Evolutionary conservation across 306 rosid species (phyloP).

Genomic region (Purshia tridentata): DNA sequence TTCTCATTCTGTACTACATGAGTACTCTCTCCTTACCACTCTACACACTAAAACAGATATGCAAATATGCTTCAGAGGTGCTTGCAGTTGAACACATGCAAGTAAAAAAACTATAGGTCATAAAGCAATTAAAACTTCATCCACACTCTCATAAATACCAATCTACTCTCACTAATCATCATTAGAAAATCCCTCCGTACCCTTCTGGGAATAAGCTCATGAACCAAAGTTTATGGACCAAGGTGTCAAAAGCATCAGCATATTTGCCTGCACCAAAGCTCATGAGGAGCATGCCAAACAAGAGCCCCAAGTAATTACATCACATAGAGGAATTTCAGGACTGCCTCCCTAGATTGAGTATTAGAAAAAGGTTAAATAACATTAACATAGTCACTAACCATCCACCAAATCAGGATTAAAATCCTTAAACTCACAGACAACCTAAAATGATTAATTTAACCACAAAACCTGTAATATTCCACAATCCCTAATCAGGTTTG

Average conservation of each 20-base stretch:
- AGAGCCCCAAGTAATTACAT: not conserved
- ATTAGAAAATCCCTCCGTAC: not conserved
- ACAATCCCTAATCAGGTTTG: constrained; percentile 25
- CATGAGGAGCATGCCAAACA: not conserved
- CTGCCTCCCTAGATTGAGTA: no score
- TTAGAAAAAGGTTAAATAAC: not conserved
- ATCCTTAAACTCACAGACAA: constrained; percentile 1
- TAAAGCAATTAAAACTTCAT: no score
- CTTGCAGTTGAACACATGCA: not conserved
- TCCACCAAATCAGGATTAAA: not conserved
- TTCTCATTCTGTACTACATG: not conserved
- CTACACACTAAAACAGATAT: not conserved
- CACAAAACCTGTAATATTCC: constrained; percentile 6
- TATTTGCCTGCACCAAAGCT: not conserved
- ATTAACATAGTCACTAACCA: not conserved
- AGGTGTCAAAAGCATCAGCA: not conserved
- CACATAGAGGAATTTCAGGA: not conserved
- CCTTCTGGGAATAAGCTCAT: no score
- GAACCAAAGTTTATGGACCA: no score
- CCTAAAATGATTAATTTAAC: constrained; percentile 11
- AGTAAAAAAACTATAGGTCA: not conserved
- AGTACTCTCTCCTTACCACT: not conserved
- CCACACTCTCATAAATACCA: not conserved
- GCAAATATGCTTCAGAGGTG: not conserved
- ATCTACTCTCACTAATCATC: not conserved